Percentiles rank a stretch among this genome's conserved stretches.
Conservation (phyloP, 164 flowering plant genomes). For the Magnolia kwangsiensis region DNA sequence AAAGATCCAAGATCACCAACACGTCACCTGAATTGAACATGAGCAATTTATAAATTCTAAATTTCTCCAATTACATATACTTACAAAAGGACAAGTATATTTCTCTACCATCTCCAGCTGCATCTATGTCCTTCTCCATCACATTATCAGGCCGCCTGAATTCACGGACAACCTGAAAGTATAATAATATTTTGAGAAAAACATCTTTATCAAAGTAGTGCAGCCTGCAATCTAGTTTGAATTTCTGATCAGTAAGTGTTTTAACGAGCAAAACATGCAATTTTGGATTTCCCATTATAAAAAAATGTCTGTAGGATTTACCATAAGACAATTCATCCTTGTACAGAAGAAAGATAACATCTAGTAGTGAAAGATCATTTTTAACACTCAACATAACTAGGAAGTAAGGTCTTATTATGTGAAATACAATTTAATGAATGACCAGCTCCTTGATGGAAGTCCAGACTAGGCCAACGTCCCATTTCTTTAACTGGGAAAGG, state of each 20-base stretch:
- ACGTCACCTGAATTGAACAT: conserved; percentile 66
- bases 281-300: neutral
- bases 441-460: neutral
- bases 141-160: conserved; percentile 70
- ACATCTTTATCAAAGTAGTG: neutral
- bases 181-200: neutral
- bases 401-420: too few species aligned
- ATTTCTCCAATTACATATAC: neutral
- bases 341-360: neutral
- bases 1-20: conserved; percentile 77
- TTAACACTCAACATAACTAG: too few species aligned
- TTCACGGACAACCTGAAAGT: conserved; percentile 56
- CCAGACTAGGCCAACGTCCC: neutral
- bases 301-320: neutral
- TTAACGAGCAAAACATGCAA: too few species aligned
- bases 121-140: conserved; percentile 72
- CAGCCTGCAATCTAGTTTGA: neutral
- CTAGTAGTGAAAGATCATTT: neutral
- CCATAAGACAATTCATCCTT: neutral
- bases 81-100: neutral
- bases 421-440: too few species aligned
- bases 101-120: conserved; percentile 83
- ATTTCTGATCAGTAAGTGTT: too few species aligned
- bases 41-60: neutral
- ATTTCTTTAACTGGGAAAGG: too few species aligned